These are phyloP conservation scores for Apiospora kogelbergensis DNA, from an alignment of 2,329 filamentous ascomycete species.

Conservation along the genomic window DNA sequence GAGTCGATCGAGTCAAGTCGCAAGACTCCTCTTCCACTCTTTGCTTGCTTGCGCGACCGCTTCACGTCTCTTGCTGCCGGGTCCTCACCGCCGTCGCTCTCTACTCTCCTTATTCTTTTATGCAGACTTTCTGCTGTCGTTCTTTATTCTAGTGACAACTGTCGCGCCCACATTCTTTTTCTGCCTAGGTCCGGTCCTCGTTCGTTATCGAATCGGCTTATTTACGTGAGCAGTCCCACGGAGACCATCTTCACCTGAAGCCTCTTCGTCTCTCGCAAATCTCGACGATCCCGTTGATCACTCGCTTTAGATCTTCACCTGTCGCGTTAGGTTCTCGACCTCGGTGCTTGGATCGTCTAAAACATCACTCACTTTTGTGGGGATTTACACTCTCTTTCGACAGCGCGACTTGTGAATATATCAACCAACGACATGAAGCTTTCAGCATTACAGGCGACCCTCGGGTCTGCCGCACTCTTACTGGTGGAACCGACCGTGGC, in stretches of 20 bases:
- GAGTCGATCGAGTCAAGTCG: neutral
- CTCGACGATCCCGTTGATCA: conserved; percentile 11
- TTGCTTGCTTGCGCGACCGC: conserved; percentile 5
- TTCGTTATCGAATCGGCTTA: neutral
- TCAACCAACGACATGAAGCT: neutral
- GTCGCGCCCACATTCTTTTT: neutral
- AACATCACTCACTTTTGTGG: neutral
- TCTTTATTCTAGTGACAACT: neutral
- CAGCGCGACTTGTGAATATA: neutral
- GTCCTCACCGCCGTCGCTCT: conserved; percentile 3
- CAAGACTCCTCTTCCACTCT: conserved; percentile 1
- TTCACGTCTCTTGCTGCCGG: conserved; percentile 4
- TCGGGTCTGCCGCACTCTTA: neutral
- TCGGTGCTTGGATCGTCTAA: neutral
- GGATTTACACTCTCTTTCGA: neutral
- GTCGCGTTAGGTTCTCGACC: neutral
- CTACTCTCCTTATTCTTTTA: neutral
- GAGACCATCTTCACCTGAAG: neutral
- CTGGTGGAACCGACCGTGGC: conserved; percentile 31
- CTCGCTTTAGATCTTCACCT: neutral
- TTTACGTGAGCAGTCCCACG: neutral
- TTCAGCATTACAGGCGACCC: neutral
- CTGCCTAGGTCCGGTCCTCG: neutral
- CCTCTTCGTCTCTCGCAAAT: neutral
- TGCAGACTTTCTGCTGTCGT: neutral